Evolutionary conservation across 129 eudicot genomes (phyloP).

Genomic region (Mikania micrantha): DNA sequence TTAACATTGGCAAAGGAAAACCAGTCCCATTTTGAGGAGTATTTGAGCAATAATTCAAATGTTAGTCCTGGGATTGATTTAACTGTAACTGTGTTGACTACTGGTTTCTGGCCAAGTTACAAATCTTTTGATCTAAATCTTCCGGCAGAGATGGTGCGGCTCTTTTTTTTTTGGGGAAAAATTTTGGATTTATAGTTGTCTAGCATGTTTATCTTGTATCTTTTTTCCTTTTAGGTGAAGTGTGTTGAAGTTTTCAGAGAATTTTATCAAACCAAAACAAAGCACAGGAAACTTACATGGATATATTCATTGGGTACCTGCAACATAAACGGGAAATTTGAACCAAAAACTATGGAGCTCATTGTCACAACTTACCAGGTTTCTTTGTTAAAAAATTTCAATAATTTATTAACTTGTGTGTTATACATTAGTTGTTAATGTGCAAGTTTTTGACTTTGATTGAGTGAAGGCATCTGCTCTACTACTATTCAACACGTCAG

Average conservation of each 20-base stretch:
- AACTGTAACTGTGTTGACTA: conserved; percentile 80
- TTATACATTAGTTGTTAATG: neutral
- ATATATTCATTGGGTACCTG: conserved; percentile 96
- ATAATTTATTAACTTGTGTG: neutral
- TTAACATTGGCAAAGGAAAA: conserved; percentile 84
- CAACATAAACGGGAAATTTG: conserved; percentile 83
- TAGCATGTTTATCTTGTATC: neutral
- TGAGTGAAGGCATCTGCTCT: conserved; percentile 78
- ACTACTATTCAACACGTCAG: conserved; percentile 60
- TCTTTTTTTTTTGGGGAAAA: neutral
- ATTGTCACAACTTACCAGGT: conserved; percentile 99
- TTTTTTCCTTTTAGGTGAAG: conserved; percentile 49
- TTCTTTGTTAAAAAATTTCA: neutral
- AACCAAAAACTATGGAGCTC: conserved; percentile 77
- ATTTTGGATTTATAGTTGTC: neutral
- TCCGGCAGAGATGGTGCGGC: conserved; percentile 81
- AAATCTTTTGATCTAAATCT: conserved; percentile 85
- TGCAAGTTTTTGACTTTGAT: conserved; percentile 1
- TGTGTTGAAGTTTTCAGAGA: conserved; percentile 94
- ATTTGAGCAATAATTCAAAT: conserved; percentile 44
- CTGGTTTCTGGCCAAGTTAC: conserved; percentile 96
- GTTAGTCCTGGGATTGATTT: conserved; percentile 74
- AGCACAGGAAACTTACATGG: conserved; percentile 96
- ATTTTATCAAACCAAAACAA: conserved; percentile 90
- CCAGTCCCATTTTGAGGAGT: conserved; percentile 77